phyloP scores from a whole-genome alignment of 2,329 filamentous ascomycete genomes.

The Penicillium oxalicum region DNA sequence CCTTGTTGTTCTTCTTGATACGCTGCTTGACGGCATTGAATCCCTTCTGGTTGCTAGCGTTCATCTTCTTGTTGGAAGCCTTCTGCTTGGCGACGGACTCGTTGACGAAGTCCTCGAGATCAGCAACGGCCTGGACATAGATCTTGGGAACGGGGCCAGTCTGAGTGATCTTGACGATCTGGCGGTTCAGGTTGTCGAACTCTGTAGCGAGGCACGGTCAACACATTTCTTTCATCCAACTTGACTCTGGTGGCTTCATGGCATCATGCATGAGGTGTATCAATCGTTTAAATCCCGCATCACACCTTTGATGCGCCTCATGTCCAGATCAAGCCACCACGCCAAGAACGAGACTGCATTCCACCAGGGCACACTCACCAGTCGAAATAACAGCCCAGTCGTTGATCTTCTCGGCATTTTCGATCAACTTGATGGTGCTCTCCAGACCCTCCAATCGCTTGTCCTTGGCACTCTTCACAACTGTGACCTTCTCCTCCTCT shows the following conservation, averaged over 20 bases:
- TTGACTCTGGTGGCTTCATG: background rate
- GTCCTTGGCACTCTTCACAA: conserved; percentile 96
- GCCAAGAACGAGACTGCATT: background rate
- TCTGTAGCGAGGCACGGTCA: conserved; percentile 48
- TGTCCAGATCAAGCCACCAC: background rate
- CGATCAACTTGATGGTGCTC: conserved; percentile 79
- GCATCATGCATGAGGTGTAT: background rate
- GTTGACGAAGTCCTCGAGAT: conserved; percentile 90
- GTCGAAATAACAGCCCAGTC: conserved; percentile 92
- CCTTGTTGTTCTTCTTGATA: conserved; percentile 98
- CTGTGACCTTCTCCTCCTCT: conserved; percentile 76
- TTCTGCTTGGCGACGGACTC: conserved; percentile 95
- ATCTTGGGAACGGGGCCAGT: conserved; percentile 76
- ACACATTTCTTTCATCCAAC: conserved; percentile 5
- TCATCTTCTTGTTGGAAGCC: conserved; percentile 96
- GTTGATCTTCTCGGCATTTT: conserved; percentile 95
- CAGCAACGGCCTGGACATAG: conserved; percentile 87
- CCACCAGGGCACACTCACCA: conserved; percentile 53
- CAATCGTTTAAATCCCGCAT: background rate
- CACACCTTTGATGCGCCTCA: background rate
- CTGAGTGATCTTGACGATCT: conserved; percentile 71
- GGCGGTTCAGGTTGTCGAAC: conserved; percentile 89
- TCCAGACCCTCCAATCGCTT: conserved; percentile 95
- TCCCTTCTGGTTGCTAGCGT: conserved; percentile 86
- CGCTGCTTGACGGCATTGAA: conserved; percentile 97